Evolutionary conservation across 345 rosid genomes (phyloP), one percentile per base, ranked within the genome.

Genomic region (Brassica juncea): DNA sequence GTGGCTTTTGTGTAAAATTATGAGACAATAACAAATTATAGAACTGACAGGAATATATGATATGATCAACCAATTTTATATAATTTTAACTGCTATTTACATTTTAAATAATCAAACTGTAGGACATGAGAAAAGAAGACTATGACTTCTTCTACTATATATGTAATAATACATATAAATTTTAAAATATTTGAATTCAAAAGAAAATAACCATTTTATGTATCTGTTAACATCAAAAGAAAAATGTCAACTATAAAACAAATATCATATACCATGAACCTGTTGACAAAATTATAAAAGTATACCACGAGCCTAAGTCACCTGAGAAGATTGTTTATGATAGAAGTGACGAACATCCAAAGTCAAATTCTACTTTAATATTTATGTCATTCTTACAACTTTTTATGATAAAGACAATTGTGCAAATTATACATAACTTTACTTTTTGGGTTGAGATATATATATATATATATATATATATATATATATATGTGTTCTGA

Each of bases 331-430:
- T 49, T 3, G 15, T 44, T 44, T 44, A 49, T 49, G 55, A 49
- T 49, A 32, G 44, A 61, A 68, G 74, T 74, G 78, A 61, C 65
- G 49, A 25, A 49, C 54, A 73, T 8, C 70, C 65, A 80, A 74
- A 80, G 82, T 80, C 78, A 80, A 80, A 68, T 16, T 16, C 34
- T 68, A 80, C 5, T 69, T 73, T 74, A 69, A 63, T 73, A 69
- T 55, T 39, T 54, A 62, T 64, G 65, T 68, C 79, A 68, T 23
- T 32, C 57, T 71, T 66, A 71, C 72, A 71, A 64, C 44, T 15
- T 19, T 8, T 63, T 77, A 34, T 58, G 69, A 73, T 63, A 44
- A 61, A 54, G 44, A 39, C 37, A 71, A 3, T 60, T 44, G 34
- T 32, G 14, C 68, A 72, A 57, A 37, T 37, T 65, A 28, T 35